Evolutionary conservation across 2,329 filamentous ascomycete species (phyloP), one percentile per base, ranked within the genome.

Genomic region (Ophiostoma sp.): DNA sequence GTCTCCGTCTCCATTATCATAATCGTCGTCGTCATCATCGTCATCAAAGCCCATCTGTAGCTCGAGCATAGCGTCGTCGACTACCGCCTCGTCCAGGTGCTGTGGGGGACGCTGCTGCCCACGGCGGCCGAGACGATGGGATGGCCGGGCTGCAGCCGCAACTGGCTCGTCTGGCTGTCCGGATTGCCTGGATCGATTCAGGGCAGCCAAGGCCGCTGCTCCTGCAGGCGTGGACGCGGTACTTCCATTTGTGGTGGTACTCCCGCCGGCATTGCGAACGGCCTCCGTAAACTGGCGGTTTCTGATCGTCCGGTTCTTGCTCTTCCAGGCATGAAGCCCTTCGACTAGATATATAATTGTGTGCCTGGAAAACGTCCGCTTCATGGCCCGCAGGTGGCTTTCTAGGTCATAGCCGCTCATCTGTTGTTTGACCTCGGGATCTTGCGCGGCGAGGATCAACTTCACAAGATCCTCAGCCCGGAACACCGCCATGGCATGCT

Each of bases 331-430:
- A 0, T 76, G 79, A 0, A 93, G 79, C 0, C 90, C 90, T 73
- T 94, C 88, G 27, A 95, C 84, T 0, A 94, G 78, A 73, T 92
- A 92, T 55, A 94, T 84, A 12, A 87, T 76, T 55, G 82, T 83
- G 72, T 83, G 81, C 0, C 74, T 74, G 0, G 82, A 78, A 73
- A 89, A 88, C 64, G 81, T 78, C 0, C 74, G 78, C 74, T 83
- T 84, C 72, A 91, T 81, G 9, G 76, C 79, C 1, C 79, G 74
- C 38, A 90, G 81, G 75, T 93, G 86, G 1, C 82, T 72, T 68
- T 88, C 81, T 2, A 95, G 76, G 44, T 70, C 66, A 18, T 63
- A 41, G n/a, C 68, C 38, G 36, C 65, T 78, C 78, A 72, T 84
- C 78, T 60, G 44, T 3, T 52, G 64, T 40, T 44, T 62, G 2